Evolutionary conservation across 352 stramenopile genomes (phyloP).

Genomic region (Phytophthora rubi): DNA sequence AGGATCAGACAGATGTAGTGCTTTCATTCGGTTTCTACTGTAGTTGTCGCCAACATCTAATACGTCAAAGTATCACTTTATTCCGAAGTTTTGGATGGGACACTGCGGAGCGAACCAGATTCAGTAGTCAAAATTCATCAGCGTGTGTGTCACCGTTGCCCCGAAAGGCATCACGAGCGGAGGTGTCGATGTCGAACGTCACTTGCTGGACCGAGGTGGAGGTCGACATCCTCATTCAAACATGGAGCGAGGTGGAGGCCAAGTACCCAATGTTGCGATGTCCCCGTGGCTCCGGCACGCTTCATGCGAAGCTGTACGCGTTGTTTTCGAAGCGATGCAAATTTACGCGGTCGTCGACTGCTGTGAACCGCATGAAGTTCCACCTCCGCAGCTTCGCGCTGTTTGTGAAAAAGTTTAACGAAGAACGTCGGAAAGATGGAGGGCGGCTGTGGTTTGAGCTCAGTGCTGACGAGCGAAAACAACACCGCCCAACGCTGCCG

Average conservation of each 20-base stretch:
- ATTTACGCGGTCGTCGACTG: slow-evolving; percentile 13
- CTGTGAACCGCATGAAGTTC: slow-evolving; percentile 14
- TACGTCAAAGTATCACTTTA: slow-evolving; percentile 2
- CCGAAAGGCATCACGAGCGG: background rate
- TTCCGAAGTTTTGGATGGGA: slow-evolving; percentile 8
- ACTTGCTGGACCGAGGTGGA: slow-evolving; percentile 30
- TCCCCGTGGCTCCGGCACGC: slow-evolving; percentile 3
- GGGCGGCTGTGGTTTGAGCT: slow-evolving; percentile 29
- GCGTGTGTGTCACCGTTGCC: background rate
- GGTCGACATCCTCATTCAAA: slow-evolving; percentile 23
- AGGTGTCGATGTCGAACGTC: slow-evolving; percentile 14
- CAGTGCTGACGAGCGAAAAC: slow-evolving; percentile 10
- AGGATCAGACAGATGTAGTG: background rate
- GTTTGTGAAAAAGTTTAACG: slow-evolving; percentile 27
- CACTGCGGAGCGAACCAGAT: background rate
- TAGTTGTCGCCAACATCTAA: background rate
- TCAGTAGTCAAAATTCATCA: background rate
- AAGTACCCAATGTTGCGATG: slow-evolving; percentile 19
- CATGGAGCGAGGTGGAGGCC: slow-evolving; percentile 31
- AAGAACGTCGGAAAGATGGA: slow-evolving; percentile 23
- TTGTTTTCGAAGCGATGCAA: slow-evolving; percentile 8
- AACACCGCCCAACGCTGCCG: slow-evolving; percentile 3
- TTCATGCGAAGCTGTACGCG: slow-evolving; percentile 25
- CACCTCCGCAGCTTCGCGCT: slow-evolving; percentile 24
- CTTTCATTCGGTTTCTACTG: slow-evolving; percentile 1